Evolutionary conservation across 2,329 filamentous ascomycete species (phyloP).

Genomic region (Fusarium sp.): DNA sequence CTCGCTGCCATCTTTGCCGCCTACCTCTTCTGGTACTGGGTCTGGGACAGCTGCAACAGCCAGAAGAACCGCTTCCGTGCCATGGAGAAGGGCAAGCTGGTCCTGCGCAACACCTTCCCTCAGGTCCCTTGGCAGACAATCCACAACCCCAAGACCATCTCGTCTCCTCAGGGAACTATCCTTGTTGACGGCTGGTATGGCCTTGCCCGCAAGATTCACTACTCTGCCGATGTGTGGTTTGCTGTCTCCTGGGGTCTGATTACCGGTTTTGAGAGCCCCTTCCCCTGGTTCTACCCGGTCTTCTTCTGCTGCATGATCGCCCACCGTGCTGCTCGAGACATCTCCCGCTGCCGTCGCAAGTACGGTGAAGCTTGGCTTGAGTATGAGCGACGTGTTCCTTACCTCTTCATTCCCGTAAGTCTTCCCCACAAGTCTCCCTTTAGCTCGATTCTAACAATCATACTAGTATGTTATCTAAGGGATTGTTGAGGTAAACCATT

Average conservation of each 20-base stretch:
- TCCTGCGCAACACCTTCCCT: slow-evolving; percentile 84
- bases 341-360: slow-evolving; percentile 80
- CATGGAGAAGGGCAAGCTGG: slow-evolving; percentile 77
- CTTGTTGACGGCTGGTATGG: slow-evolving; percentile 90
- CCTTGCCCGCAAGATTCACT: slow-evolving; percentile 73
- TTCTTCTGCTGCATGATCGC: slow-evolving; percentile 88
- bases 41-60: slow-evolving; percentile 92
- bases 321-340: slow-evolving; percentile 82
- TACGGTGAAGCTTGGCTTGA: slow-evolving; percentile 86
- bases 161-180: slow-evolving; percentile 78
- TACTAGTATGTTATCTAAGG: slow-evolving; percentile 59
- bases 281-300: slow-evolving; percentile 90
- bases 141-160: slow-evolving; percentile 83
- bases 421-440: no score
- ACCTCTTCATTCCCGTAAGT: slow-evolving; percentile 81
- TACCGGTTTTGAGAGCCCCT: slow-evolving; percentile 73
- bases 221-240: slow-evolving; percentile 64
- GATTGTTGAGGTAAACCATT: neutral
- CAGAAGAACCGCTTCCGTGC: slow-evolving; percentile 95
- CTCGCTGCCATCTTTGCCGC: slow-evolving; percentile 73
- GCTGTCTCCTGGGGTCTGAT: slow-evolving; percentile 64
- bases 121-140: slow-evolving; percentile 90
- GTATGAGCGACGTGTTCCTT: slow-evolving; percentile 83
- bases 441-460: slow-evolving; percentile 27
- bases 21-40: slow-evolving; percentile 89